Evolutionary conservation across 2,329 filamentous ascomycete genomes (phyloP), one percentile per base, ranked within the genome.

Genomic region (Purpureocillium takamizusanense): DNA sequence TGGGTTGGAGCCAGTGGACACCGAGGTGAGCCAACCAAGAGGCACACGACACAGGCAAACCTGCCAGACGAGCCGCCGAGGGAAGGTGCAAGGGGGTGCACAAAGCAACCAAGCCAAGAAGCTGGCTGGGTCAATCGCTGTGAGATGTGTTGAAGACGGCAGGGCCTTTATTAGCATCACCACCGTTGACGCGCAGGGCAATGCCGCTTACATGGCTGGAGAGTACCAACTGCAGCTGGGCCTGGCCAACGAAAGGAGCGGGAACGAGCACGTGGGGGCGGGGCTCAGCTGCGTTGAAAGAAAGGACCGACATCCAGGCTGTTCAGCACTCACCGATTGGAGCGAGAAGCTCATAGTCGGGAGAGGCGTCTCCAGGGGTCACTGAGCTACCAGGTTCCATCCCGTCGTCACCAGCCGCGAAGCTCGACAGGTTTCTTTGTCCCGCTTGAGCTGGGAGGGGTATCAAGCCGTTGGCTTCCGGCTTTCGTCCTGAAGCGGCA

Each of bases 281-380:
- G 21, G 21, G 21, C 21, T 25, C 21, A 62, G 64, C 67, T 67
- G 68, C 70, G 48, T 50, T 46, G 49, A 31, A 36, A 33, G 49
- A 43, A 43, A 52, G 46, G 51, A 48, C 51, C 21, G 21, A 46
- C 43, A 44, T 49, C 46, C 48, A 53, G 59, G 49, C 50, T 50
- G 49, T 42, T 50, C 10, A 10, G 21, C 6, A 62, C 72, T 69
- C 60, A 76, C 73, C 73, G 60, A 76, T 72, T 57, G 72, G 73
- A 51, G 61, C 64, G 48, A 76, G 64, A 59, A 67, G 72, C 45
- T 61, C 55, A 41, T 54, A 52, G 46, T 53, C 51, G 45, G 64
- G 67, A 44, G 62, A 60, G 49, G 59, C 61, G 60, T 64, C 62
- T 56, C 55, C 65, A 62, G 62, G 65, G 62, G 60, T 64, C 55